These are phyloP conservation scores for Babesia ovata DNA, from an alignment of 169 alveolate genomes.

Conservation along the genomic window DNA sequence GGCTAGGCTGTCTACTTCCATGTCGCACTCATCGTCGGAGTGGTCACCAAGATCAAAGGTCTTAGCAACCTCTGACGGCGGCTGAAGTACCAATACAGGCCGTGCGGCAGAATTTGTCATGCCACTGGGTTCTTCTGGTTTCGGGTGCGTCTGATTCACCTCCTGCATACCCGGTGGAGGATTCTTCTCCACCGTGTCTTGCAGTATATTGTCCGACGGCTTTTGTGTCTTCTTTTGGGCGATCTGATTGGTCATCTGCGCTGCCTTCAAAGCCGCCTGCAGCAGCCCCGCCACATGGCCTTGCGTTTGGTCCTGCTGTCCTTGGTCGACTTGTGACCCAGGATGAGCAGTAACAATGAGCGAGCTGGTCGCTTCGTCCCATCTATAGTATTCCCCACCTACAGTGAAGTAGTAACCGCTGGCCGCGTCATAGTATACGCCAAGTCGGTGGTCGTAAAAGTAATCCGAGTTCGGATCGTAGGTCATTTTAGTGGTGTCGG, in stretches of 20 bases:
- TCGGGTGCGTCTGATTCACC: not conserved
- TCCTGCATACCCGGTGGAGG: no score
- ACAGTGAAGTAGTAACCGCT: constrained; percentile 75
- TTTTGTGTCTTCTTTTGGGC: constrained; percentile 2
- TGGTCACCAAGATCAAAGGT: constrained; percentile 31
- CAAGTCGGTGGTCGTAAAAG: constrained; percentile 46
- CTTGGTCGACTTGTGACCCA: not conserved
- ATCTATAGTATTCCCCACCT: constrained; percentile 68
- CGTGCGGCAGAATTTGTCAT: no score
- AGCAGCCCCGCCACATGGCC: constrained; percentile 32
- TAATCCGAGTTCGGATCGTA: constrained; percentile 54
- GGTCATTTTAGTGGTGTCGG: constrained; percentile 43
- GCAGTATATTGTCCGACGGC: not conserved
- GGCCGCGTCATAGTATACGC: constrained; percentile 73
- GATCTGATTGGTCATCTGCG: constrained; percentile 52
- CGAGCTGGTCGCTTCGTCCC: constrained; percentile 63
- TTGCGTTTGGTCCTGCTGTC: not conserved
- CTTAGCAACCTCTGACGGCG: not conserved
- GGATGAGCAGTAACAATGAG: constrained; percentile 29
- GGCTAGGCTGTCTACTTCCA: constrained; percentile 43
- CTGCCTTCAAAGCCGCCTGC: constrained; percentile 59
- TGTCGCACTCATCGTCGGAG: constrained; percentile 56
- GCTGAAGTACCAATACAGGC: not conserved
- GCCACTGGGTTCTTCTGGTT: no score
- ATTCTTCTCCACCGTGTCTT: not conserved